Percentiles rank a stretch among this genome's conserved stretches.
These are phyloP conservation scores for Aspergillus carlsbadensis DNA, from an alignment of 495 filamentous ascomycete species.

Conservation along the genomic window DNA sequence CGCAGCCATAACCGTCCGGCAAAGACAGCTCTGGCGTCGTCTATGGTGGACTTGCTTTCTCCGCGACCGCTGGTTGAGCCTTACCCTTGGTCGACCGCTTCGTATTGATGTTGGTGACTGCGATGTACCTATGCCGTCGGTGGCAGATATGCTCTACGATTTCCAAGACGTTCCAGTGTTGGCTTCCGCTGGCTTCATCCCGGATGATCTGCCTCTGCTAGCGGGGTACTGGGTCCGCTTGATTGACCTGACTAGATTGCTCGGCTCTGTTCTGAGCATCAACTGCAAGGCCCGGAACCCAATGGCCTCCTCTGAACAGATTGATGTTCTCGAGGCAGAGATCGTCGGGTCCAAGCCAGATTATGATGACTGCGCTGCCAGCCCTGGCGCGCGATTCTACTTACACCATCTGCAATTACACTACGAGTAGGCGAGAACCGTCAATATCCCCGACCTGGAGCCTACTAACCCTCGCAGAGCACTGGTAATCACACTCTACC, in stretches of 20 bases:
- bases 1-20: constrained; percentile 22
- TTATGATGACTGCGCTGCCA: too few relatives aligned
- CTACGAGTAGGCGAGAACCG: constrained; percentile 30
- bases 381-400: too few relatives aligned
- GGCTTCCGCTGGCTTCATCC: constrained; percentile 14
- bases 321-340: constrained; percentile 26
- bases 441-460: background rate
- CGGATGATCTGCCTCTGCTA: constrained; percentile 22
- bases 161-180: constrained; percentile 11
- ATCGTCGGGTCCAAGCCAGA: too few relatives aligned
- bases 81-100: constrained; percentile 35
- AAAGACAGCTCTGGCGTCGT: constrained; percentile 35
- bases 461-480: constrained; percentile 24
- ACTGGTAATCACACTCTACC: constrained; percentile 31
- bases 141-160: constrained; percentile 31
- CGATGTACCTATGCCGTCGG: constrained; percentile 26
- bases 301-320: constrained; percentile 14
- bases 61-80: constrained; percentile 40
- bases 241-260: constrained; percentile 26
- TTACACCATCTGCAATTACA: constrained; percentile 33
- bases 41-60: constrained; percentile 43
- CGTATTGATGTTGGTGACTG: constrained; percentile 38
- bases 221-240: constrained; percentile 31
- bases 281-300: constrained; percentile 20
- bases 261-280: constrained; percentile 25